A percentile compares a stretch with the other conserved stretches of the same genome.
These are phyloP conservation scores for Boletus rubropictus DNA, from an alignment of 768 basidiomycete genomes.

Conservation along the genomic window DNA sequence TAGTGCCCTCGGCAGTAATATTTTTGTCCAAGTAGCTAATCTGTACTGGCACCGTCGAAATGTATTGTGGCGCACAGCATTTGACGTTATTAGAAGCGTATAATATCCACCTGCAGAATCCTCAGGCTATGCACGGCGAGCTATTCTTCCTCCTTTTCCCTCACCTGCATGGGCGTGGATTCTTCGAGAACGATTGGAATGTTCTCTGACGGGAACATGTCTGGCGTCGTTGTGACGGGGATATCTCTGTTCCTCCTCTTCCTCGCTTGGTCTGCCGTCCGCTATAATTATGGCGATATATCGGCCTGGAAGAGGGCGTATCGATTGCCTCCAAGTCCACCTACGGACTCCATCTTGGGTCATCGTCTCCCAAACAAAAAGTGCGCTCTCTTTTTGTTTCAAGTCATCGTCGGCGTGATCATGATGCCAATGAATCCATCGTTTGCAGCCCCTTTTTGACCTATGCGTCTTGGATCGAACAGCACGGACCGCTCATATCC, in stretches of 20 bases:
- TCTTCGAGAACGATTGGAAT: background rate
- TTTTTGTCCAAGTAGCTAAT: no score
- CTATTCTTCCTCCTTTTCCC: background rate
- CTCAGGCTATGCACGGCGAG: background rate
- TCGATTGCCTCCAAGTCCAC: conserved; percentile 9
- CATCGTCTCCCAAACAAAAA: conserved; percentile 3
- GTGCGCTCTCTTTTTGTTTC: conserved; percentile 1
- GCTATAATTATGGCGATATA: background rate
- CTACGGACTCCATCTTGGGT: background rate
- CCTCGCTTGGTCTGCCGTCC: conserved; percentile 1
- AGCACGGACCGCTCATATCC: conserved; percentile 53
- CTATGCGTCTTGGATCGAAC: conserved; percentile 49
- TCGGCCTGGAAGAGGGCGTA: background rate
- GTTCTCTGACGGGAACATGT: background rate
- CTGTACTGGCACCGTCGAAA: no score
- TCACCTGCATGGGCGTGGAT: background rate
- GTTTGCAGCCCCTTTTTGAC: conserved; percentile 4
- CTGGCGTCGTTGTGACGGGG: background rate
- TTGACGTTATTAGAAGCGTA: no score
- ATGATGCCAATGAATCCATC: background rate
- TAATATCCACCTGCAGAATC: no score
- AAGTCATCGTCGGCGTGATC: background rate
- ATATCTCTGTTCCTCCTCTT: background rate
- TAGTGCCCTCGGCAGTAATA: no score
- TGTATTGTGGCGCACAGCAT: no score